Conservation (phyloP, 305 asterid species). For the Salvia sclarea region DNA sequence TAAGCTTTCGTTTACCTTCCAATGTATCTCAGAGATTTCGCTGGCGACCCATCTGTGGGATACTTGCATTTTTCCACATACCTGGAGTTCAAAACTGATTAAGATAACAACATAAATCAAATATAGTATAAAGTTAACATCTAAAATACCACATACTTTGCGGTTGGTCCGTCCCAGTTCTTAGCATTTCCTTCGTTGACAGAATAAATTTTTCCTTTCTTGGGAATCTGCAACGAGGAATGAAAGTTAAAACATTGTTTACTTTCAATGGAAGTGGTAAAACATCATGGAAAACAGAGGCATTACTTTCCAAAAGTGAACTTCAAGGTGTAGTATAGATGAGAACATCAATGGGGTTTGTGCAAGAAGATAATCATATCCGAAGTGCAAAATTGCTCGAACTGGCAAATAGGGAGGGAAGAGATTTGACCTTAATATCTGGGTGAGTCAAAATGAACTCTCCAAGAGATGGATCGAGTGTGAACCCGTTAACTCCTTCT, state of each 20-base stretch:
- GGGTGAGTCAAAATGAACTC: conserved; percentile 97
- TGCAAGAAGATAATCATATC: not conserved
- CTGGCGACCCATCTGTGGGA: conserved; percentile 83
- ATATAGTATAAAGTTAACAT: not conserved
- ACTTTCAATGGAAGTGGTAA: not conserved
- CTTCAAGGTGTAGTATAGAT: too few species aligned
- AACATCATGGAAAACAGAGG: not conserved
- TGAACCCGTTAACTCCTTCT: conserved; percentile 89
- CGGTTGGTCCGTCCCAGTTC: conserved; percentile 91
- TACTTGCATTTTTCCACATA: conserved; percentile 86
- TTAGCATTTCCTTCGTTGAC: conserved; percentile 95
- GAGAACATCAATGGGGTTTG: not conserved
- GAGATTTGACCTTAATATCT: conserved; percentile 64
- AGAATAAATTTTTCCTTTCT: conserved; percentile 83
- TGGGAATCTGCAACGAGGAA: conserved; percentile 61
- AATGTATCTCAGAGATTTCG: conserved; percentile 90
- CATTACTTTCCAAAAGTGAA: not conserved
- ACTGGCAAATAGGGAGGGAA: not conserved
- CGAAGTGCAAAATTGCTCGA: not conserved
- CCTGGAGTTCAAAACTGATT: conserved; percentile 44
- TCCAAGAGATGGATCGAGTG: conserved; percentile 97
- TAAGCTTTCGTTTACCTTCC: conserved; percentile 70
- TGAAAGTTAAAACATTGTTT: not conserved
- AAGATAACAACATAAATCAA: conserved; percentile 16
- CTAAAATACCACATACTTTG: conserved; percentile 51